These are phyloP conservation scores for Coniochaeta sp. DNA, from an alignment of 2,329 filamentous ascomycete genomes.

Conservation along the genomic window DNA sequence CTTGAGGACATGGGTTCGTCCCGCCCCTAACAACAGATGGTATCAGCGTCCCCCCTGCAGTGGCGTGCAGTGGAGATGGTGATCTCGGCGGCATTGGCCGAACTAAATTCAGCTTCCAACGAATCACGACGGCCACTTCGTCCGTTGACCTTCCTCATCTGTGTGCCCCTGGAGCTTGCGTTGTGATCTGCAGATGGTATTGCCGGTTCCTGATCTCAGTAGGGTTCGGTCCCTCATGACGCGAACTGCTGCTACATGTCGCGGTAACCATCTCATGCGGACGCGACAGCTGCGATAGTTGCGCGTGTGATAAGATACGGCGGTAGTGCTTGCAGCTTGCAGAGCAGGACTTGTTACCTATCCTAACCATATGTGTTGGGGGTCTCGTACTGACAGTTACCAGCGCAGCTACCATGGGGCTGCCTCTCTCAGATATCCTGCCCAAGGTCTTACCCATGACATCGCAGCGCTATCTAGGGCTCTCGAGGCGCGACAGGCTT, in stretches of 20 bases:
- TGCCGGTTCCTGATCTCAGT: background rate
- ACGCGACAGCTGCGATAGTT: background rate
- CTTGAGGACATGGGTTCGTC: background rate
- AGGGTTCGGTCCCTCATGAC: background rate
- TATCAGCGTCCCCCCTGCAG: background rate
- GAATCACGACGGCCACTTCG: background rate
- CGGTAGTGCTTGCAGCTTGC: background rate
- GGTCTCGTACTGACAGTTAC: background rate
- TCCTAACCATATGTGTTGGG: background rate
- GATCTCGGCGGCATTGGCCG: constrained; percentile 1
- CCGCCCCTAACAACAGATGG: background rate
- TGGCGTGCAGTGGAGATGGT: background rate
- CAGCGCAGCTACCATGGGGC: background rate
- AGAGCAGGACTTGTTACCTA: background rate
- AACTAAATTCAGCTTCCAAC: background rate
- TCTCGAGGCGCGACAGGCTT: background rate
- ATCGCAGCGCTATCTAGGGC: background rate
- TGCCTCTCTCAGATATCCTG: background rate
- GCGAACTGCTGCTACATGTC: background rate
- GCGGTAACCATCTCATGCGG: background rate
- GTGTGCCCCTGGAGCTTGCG: background rate
- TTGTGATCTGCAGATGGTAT: background rate
- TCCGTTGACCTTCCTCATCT: background rate
- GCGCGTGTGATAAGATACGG: background rate
- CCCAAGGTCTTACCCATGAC: background rate